Evolutionary conservation across 2,329 filamentous ascomycete genomes (phyloP), one percentile per base, ranked within the genome.

Genomic region (Verticillium zaregamsianum): DNA sequence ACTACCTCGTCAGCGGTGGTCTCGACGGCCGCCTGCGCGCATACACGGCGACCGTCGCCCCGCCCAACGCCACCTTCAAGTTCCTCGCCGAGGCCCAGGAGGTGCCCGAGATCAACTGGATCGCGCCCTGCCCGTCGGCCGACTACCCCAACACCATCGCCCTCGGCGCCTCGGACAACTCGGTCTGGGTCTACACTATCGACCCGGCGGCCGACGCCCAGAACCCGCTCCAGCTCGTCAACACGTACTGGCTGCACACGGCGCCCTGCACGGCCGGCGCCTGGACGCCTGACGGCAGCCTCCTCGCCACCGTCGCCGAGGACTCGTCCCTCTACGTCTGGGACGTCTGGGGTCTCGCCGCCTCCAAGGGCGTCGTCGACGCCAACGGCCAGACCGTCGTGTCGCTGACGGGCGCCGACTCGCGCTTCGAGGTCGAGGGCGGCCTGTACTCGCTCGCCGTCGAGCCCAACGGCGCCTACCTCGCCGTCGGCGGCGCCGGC

Each of bases 31-130:
- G 87, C 66, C 73, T 99, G 68, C 86, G 90, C 66, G 87, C 87
- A 15, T 93, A 90, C 82, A 82, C 85, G 66, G 73, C 83, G 2
- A 74, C 77, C 14, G 68, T 83, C 72, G 71, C 79, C 70, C 66
- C 78, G 67, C 58, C 63, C 37, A 58, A 81, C 64, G 73, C 80
- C 56, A 77, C 81, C 59, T 75, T 86, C 70, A 80, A 83, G 55
- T 90, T 91, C 70, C 76, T 96, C 9, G 90, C 85, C 61, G 91
- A 95, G 71, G 86, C 88, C 3, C 90, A 93, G 70, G 95, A 99
- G 74, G 94, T 97, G 11, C 90, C 96, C 68, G 94, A 98, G 77
- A 90, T 99, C 71, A 96, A 95, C 80, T 99, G 94, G 93, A 77
- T 98, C 37, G 77, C 82, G 1, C 78, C 92, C 0, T 96, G 91